Evolutionary conservation across 176 grass and related monocot genomes (phyloP), one percentile per base, ranked within the genome.

Genomic region (Eremochloa ophiuroides): DNA sequence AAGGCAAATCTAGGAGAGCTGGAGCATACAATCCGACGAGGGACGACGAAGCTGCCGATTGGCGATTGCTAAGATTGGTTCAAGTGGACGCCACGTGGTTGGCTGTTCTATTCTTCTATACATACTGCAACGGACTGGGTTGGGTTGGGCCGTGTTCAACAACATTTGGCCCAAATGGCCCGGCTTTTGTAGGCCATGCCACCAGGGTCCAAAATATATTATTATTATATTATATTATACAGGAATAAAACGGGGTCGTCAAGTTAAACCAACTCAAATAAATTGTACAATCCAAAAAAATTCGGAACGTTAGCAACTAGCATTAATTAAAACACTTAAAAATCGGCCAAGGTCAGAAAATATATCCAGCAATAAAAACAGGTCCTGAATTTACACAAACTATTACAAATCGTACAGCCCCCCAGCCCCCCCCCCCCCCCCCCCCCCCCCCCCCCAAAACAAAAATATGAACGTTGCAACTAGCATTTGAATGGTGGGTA

Each of bases 51-150:
- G 50, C 17, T 35, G 71, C 28, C 8, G 15, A 61, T 61, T 16
- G 60, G 26, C 60, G 60, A n/a, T 78, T 44, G 76, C 28, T 31
- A 65, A 74, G 72, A 31, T 56, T 79, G 62, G 76, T 22, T 50
- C 42, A 6, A n/a, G 28, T 78, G 40, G 41, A 65, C 28, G 76
- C 60, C 76, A 78, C 76, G 76, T 65, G 42, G 60, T 20, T 7
- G 38, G n/a, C n/a, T n/a, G n/a, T n/a, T n/a, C n/a, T n/a, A n/a
- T n/a, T n/a, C n/a, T 11, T 64, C 25, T 37, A 27, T 23, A 15
- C 39, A 10, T 64, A n/a, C n/a, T 58, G 60, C 17, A 65, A 77
- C 18, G 58, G 39, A 78, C 22, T 37, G 31, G 72, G 28, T 33
- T 62, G 38, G 74, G 59, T 34, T 46, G 39, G 75, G 2, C 38